Percentiles rank a stretch among this genome's conserved stretches.
phyloP scores from a whole-genome alignment of 805 yeast species.

The Starmerella riodocensis region DNA sequence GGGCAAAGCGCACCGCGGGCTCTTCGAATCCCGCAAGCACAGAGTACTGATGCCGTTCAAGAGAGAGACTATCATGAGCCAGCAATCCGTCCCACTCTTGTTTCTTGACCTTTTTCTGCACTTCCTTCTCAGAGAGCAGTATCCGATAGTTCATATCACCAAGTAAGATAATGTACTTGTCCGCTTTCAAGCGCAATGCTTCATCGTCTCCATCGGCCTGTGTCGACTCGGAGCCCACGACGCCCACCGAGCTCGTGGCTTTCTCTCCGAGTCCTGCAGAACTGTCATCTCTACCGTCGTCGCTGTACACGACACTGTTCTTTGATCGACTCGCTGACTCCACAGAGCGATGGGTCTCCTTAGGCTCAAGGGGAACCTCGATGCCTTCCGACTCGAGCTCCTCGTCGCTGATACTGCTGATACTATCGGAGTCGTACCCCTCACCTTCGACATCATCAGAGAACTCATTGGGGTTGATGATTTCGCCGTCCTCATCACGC shows the following conservation, averaged over 20 bases:
- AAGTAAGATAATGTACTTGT: slow-evolving; percentile 27
- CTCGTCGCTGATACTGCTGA: slow-evolving; percentile 12
- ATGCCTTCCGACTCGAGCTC: background rate
- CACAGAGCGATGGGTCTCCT: background rate
- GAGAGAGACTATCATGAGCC: slow-evolving; percentile 34
- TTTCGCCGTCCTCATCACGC: background rate
- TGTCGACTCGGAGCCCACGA: background rate
- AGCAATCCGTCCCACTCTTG: slow-evolving; percentile 29
- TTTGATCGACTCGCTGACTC: background rate
- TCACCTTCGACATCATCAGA: slow-evolving; percentile 5
- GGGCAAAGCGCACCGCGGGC: slow-evolving; percentile 36
- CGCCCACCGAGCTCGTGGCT: background rate
- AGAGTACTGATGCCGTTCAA: slow-evolving; percentile 27
- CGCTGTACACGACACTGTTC: background rate
- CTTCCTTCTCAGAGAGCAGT: slow-evolving; percentile 31
- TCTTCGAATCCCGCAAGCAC: slow-evolving; percentile 38
- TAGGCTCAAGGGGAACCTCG: background rate
- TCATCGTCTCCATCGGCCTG: background rate
- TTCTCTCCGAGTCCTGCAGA: too few species aligned
- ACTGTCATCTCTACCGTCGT: too few species aligned
- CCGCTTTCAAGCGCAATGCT: slow-evolving; percentile 1
- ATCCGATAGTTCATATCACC: slow-evolving; percentile 48
- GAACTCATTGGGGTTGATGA: background rate
- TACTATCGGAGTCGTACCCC: slow-evolving; percentile 5
- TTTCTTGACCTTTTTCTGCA: slow-evolving; percentile 24